Evolutionary conservation across 345 rosid genomes (phyloP), one percentile per base, ranked within the genome.

Genomic region (Clausena lansium): DNA sequence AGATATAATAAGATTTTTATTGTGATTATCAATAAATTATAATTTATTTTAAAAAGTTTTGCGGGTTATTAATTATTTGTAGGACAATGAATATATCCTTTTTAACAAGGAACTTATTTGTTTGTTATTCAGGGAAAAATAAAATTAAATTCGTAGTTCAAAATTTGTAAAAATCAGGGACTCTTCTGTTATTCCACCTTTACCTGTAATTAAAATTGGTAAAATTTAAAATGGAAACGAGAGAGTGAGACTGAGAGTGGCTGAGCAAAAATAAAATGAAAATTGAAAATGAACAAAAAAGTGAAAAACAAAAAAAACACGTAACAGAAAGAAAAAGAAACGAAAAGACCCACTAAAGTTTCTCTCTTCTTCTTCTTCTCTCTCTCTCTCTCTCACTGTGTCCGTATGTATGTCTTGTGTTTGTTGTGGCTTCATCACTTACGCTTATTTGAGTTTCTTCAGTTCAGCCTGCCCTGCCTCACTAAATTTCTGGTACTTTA

Each of bases 261-360:
- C 27, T 4, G 27, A 38, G 70, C 5, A 19, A 15, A 67, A 77
- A 65, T 7, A 30, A 45, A 27, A 57, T 24, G 2, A 33, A 50
- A 54, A 27, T 9, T 0, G 1, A 45, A 45, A 45, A 45, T 45
- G 50, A 11, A 45, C 50, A 4, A 11, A 11, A 45, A 13, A 45
- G 50, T 45, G 15, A 45, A 45, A 27, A 20, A 65, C 27, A 8
- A 47, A 20, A 24, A 36, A 65, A 66, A 33, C 41, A 25, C 25
- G 58, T 33, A 39, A 57, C 39, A 10, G 50, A n/a, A 41, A 55
- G 63, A 41, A 70, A 76, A 81, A 52, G 78, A 68, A 73, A 73
- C 67, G 84, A 77, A 77, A 59, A 57, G 77, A 73, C 84, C 10
- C 78, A 19, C 36, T n/a, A n/a, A 65, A 61, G 75, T 50, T 20